Evolutionary conservation across 352 stramenopile genomes (phyloP), one percentile per base, ranked within the genome.

Genomic region (Blastocystis sp.): DNA sequence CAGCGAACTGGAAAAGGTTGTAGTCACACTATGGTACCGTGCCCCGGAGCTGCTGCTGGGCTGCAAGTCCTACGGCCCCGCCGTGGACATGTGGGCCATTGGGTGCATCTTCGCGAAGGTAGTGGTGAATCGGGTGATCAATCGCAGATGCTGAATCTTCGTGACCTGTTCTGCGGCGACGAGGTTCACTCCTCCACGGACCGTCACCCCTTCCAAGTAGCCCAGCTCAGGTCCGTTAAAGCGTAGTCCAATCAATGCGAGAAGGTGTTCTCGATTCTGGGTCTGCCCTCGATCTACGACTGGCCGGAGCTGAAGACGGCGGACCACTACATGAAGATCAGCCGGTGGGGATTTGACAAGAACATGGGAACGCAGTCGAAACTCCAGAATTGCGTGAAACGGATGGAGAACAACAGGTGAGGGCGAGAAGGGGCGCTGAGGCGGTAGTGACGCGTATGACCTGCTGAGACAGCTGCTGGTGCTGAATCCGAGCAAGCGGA

Each of bases 11-110:
- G 77, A 87, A 41, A 53, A 60, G 40, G 77, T 97, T 62, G 95
- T 98, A 21, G 95, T 98, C 74, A 98, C 95, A 41, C 91, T 98
- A 3, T 98, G 95, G 95, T 98, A 98, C 84, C 92, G 95, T 10
- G 94, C 95, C 5, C 95, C 95, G 0, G 95, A 98, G 90, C 91
- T 98, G 40, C 90, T 98, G 43, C 89, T 98, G 0, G 95, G 95
- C 21, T 92, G 92, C 19, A 94, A 94, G 78, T 92, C 95, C 81
- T 98, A 98, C 90, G 96, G 94, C 21, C 94, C 95, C 62, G 91
- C 94, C 10, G 94, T 98, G n/a, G 96, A 98, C 89, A 93, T 98
- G 89, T 98, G 95, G 95, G 94, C 94, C 7, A 93, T 96, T 0
- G 96, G 96, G 19, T 98, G 95, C 87, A 98, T 98, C 89, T 95